phyloP scores from a whole-genome alignment of 345 rosid genomes.

The Carallia brachiata region DNA sequence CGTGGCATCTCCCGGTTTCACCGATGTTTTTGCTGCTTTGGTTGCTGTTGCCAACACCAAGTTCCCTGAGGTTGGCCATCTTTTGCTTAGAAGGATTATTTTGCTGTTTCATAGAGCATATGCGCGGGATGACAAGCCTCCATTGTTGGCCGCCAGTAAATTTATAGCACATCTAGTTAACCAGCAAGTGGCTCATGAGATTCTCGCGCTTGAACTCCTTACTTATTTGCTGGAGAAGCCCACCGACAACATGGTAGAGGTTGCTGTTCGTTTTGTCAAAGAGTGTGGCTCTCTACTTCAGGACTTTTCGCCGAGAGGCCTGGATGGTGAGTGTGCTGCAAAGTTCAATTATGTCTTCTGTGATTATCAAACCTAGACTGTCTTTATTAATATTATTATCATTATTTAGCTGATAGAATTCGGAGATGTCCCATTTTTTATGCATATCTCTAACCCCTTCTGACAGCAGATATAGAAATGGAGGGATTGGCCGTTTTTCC shows the following conservation, averaged over 20 bases:
- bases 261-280: constrained; percentile 78
- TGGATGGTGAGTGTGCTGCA: constrained; percentile 51
- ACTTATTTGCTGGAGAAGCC: constrained; percentile 60
- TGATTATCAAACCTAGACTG: no score
- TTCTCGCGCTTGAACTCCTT: constrained; percentile 67
- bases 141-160: constrained; percentile 74
- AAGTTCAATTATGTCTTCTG: no score
- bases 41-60: constrained; percentile 77
- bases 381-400: no score
- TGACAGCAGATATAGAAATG: no score
- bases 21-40: constrained; percentile 73
- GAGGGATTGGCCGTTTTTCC: not conserved
- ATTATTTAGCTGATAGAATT: no score
- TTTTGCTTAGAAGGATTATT: constrained; percentile 64
- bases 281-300: constrained; percentile 82
- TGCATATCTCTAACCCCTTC: no score
- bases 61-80: constrained; percentile 74
- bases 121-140: constrained; percentile 82
- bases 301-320: constrained; percentile 71
- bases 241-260: constrained; percentile 82
- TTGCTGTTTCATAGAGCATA: constrained; percentile 84
- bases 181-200: constrained; percentile 78
- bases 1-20: constrained; percentile 80
- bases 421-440: no score
- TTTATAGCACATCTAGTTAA: constrained; percentile 82